phyloP scores from a whole-genome alignment of 2,329 filamentous ascomycete species.

The Nannizziopsis barbatae region DNA sequence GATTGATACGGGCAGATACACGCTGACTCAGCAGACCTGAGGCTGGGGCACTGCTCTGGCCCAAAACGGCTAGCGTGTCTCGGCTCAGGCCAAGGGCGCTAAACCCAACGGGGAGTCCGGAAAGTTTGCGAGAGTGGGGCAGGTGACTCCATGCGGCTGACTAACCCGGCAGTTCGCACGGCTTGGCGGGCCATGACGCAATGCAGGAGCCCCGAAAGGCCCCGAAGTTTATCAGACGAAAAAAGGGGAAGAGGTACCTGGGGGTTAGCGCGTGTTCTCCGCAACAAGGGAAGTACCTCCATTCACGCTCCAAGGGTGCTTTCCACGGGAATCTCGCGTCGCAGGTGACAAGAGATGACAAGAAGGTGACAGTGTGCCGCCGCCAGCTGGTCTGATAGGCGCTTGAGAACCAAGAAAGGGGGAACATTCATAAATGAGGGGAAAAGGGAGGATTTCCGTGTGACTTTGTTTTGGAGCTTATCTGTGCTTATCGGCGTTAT shows the following conservation, averaged over 20 bases:
- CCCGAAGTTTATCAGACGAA: background rate
- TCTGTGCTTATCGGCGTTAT: no score
- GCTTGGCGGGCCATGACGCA: constrained; percentile 9
- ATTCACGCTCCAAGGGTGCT: background rate
- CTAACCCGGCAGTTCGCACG: background rate
- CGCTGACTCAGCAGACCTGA: constrained; percentile 2
- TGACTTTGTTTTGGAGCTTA: no score
- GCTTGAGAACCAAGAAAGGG: no score
- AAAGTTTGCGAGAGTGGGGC: constrained; percentile 1
- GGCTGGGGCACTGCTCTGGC: background rate
- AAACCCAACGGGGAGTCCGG: background rate
- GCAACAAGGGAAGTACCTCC: background rate
- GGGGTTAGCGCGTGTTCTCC: background rate
- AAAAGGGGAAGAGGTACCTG: background rate
- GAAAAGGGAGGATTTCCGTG: no score
- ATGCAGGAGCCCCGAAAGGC: background rate
- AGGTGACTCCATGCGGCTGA: constrained; percentile 4
- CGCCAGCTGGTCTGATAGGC: no score
- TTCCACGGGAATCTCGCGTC: background rate
- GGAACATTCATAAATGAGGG: no score
- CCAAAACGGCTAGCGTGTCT: background rate
- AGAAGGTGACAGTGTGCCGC: no score
- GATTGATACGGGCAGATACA: background rate
- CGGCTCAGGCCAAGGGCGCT: background rate
- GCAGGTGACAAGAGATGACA: no score